Evolutionary conservation across 441 rosid species (phyloP), one percentile per base, ranked within the genome.

Genomic region (Cnidoscolus chayamansa): DNA sequence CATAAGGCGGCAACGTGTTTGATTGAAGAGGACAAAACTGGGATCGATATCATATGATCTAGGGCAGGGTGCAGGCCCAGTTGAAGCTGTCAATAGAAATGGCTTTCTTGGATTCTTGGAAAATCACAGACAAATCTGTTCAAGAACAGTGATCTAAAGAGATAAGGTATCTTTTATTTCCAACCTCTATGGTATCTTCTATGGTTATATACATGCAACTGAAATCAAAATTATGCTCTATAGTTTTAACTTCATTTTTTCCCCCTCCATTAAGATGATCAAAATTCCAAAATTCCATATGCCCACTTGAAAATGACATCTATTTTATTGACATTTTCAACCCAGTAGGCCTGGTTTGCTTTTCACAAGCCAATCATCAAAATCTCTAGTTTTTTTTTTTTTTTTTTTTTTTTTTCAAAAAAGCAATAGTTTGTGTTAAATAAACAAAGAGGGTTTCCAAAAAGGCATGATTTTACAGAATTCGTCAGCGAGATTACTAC

Each of bases 1-100:
- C 70, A 65, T 68, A 47, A 19, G 25, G 6, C 70, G 3, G 7
- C 10, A 1, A 12, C 47, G 35, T 20, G 65, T 67, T 54, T 55
- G 43, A 19, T 17, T 63, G 73, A 73, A 72, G 30, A 25, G 45
- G 77, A 76, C 79, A 72, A 63, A 19, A 19, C 17, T 45, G 10
- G 15, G 69, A 63, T 68, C 45, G 37, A 25, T 2, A 32, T 37
- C 3, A 35, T 10, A 30, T 0, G 47, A 25, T 30, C 3, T 43
- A 1, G 60, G 59, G 37, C 13, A 59, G 61, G 55, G 16, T 64
- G 37, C 55, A 49, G 67, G 70, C 10, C 71, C 59, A 16, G 10
- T 60, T 25, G 32, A 72, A 55, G 76, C 67, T 61, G 72, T 40
- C 77, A 63, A 20, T 66, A 45, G 50, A 43, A 57, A 55, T 56